Evolutionary conservation across 306 rosid species (phyloP).

Genomic region (Rosa multiflora): DNA sequence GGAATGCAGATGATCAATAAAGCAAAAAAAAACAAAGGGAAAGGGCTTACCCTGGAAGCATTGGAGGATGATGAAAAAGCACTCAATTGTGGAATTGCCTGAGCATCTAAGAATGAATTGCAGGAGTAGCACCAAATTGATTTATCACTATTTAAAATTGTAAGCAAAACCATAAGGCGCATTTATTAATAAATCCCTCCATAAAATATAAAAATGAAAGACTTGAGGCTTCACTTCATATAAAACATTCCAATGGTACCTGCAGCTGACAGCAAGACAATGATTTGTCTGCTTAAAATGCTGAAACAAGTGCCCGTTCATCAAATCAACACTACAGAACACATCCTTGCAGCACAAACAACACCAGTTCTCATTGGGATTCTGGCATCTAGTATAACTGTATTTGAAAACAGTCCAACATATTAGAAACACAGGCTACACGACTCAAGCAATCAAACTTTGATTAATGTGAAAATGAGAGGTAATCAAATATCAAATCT

Average conservation of each 20-base stretch:
- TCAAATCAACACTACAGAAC: slow-evolving; percentile 66
- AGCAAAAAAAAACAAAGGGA: not conserved
- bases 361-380: slow-evolving; percentile 82
- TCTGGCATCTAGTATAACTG: slow-evolving; percentile 46
- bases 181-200: not conserved
- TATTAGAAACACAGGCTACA: not conserved
- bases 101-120: slow-evolving; percentile 80
- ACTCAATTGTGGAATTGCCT: slow-evolving; percentile 56
- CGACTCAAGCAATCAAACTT: not conserved
- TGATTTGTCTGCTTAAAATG: slow-evolving; percentile 54
- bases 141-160: slow-evolving; percentile 53
- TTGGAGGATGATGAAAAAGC: slow-evolving; percentile 18
- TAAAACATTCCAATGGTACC: slow-evolving; percentile 30
- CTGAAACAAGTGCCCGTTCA: slow-evolving; percentile 72
- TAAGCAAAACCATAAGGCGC: not conserved
- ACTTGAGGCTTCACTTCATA: not conserved
- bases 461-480: not conserved
- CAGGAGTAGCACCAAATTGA: slow-evolving; percentile 91
- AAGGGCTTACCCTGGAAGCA: not conserved
- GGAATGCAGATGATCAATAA: not conserved
- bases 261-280: slow-evolving; percentile 65
- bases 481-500: not conserved
- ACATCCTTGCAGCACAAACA: slow-evolving; percentile 74
- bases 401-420: not conserved
- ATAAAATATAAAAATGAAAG: not conserved